These are phyloP conservation scores for Picea sitchensis DNA, from an alignment of 75 land plant genomes.

Conservation along the genomic window DNA sequence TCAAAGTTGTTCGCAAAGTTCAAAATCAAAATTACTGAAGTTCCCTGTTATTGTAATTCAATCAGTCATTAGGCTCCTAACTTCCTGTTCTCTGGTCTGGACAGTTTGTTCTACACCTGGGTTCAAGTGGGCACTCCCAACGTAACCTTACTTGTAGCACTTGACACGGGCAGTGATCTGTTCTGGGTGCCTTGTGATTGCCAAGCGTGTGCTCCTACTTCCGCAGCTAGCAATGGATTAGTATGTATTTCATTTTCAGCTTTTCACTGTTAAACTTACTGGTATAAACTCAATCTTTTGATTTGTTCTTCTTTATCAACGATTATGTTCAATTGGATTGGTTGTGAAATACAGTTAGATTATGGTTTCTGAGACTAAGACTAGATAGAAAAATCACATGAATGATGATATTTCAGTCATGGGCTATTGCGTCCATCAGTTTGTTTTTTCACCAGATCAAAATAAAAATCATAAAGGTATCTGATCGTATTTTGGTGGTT, in stretches of 20 bases:
- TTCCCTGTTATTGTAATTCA: neutral
- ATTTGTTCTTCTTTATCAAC: neutral
- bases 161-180: constrained; percentile 89
- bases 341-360: neutral
- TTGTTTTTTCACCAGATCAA: too few species aligned
- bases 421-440: neutral
- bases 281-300: neutral
- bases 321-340: neutral
- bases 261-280: neutral
- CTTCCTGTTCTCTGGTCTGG: neutral
- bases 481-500: too few species aligned
- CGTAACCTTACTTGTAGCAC: constrained; percentile 69
- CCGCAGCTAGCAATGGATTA: constrained; percentile 21
- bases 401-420: neutral
- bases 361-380: neutral
- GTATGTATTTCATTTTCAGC: constrained; percentile 11
- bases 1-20: too few species aligned
- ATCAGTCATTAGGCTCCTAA: neutral
- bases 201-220: constrained; percentile 42
- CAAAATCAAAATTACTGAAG: too few species aligned
- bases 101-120: constrained; percentile 69
- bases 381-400: neutral
- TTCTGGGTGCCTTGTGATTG: constrained; percentile 95
- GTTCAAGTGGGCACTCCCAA: constrained; percentile 80
- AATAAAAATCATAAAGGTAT: too few species aligned